phyloP scores from a whole-genome alignment of 1,284 basidiomycete species.

The Cryptococcus floricola region DNA sequence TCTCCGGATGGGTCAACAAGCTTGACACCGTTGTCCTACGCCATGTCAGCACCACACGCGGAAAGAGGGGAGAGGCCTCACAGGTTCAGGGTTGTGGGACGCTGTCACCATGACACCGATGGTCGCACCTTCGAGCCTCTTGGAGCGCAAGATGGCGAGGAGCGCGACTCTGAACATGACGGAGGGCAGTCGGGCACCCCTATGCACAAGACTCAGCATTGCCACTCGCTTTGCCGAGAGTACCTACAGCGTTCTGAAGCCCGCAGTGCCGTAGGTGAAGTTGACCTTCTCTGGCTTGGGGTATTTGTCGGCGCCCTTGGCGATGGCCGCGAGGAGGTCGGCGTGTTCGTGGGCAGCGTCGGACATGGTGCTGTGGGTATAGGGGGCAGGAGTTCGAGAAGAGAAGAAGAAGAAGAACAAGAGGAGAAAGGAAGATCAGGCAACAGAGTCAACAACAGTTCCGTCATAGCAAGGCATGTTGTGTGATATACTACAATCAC shows the following conservation, averaged over 20 bases:
- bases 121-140: conserved; percentile 79
- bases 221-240: neutral
- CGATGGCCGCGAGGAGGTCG: conserved; percentile 34
- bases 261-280: conserved; percentile 91
- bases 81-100: conserved; percentile 94
- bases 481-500: neutral
- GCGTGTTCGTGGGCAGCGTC: conserved; percentile 30
- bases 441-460: no score
- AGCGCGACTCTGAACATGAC: conserved; percentile 91
- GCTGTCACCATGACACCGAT: conserved; percentile 99
- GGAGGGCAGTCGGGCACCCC: conserved; percentile 77
- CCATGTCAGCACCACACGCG: neutral
- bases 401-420: no score
- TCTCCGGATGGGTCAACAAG: conserved; percentile 97
- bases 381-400: no score
- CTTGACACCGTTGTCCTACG: conserved; percentile 96
- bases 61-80: conserved; percentile 46
- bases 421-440: no score
- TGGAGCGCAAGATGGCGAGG: conserved; percentile 85
- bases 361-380: no score
- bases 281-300: conserved; percentile 50
- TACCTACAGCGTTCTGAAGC: conserved; percentile 87
- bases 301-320: conserved; percentile 42
- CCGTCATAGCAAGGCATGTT: no score
- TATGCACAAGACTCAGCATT: conserved; percentile 43